Percentiles rank a stretch among this genome's conserved stretches.
Conservation (phyloP, 2,329 filamentous ascomycete species). For the Hypocreales sp. region DNA sequence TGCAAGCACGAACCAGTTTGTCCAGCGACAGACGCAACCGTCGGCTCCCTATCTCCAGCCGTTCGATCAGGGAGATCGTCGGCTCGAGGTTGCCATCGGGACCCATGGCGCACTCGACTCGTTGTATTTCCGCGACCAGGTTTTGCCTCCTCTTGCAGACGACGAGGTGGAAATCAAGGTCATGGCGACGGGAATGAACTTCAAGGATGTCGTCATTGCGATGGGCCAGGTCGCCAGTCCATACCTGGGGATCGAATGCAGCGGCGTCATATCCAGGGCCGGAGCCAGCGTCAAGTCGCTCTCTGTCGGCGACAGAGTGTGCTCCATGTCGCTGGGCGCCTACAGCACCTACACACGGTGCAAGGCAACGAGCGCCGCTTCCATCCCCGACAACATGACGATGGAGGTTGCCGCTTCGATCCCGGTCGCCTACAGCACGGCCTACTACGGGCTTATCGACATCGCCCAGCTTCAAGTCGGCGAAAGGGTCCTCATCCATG, state of each 20-base stretch:
- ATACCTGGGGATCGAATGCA: slow-evolving; percentile 23
- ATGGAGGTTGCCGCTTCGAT: slow-evolving; percentile 23
- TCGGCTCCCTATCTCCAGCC: slow-evolving; percentile 13
- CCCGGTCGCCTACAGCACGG: slow-evolving; percentile 24
- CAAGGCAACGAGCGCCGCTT: slow-evolving; percentile 15
- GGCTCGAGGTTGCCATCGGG: slow-evolving; percentile 21
- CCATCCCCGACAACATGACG: slow-evolving; percentile 19
- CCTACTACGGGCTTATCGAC: slow-evolving; percentile 22
- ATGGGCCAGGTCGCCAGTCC: slow-evolving; percentile 20
- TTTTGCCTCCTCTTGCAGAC: slow-evolving; percentile 11
- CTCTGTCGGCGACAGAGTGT: slow-evolving; percentile 59
- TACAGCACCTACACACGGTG: slow-evolving; percentile 19
- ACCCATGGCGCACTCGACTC: slow-evolving; percentile 21
- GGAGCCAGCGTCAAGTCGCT: slow-evolving; percentile 47
- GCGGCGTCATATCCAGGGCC: slow-evolving; percentile 26
- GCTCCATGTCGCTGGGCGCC: slow-evolving; percentile 23
- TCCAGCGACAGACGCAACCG: slow-evolving; percentile 11
- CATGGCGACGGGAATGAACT: slow-evolving; percentile 28
- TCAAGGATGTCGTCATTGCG: slow-evolving; percentile 28
- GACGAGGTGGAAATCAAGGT: slow-evolving; percentile 27
- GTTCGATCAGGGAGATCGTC: slow-evolving; percentile 21
- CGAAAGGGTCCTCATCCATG: slow-evolving; percentile 24
- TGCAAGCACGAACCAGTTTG: slow-evolving; percentile 9
- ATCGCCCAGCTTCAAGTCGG: slow-evolving; percentile 20
- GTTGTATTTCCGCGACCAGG: slow-evolving; percentile 22